Evolutionary conservation across 345 rosid species (phyloP), one percentile per base, ranked within the genome.

Genomic region (Salix suchowensis): DNA sequence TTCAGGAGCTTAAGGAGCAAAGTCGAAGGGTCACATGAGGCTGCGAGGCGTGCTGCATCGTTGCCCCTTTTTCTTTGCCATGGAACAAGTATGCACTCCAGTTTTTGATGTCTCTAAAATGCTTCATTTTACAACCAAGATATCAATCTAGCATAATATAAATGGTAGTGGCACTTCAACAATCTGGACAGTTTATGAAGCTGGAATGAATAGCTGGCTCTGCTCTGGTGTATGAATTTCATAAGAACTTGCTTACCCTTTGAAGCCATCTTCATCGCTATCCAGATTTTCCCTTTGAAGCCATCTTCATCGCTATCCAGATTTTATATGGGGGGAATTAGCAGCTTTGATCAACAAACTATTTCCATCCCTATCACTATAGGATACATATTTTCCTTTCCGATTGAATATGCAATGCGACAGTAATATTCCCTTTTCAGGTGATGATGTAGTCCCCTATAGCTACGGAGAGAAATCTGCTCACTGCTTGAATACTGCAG

Each of bases 391-490:
- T 46, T 23, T 67, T 48, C 44, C 23, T 11, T 42, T 74, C 65
- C 60, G 21, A 23, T 30, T 44, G 4, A 67, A 40, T 76, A 14
- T 70, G 15, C 30, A 23, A 32, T 8, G 21, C 69, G 40, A 50
- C 46, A 16, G 23, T 42, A 18, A 37, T 8, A 40, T 75, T 26
- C 39, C 40, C 72, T 77, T 71, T 78, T 70, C 82, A 94, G 97
- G 87, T 78, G 97, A 94, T 82, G 96, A 94, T 55, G 87, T 89
- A 24, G 96, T 94, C 39, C 91, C 93, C 18, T 88, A 88, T 69
- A 85, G 76, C 78, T 85, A 85, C 66, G 98, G 98, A 81, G 97
- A 94, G 80, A 91, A 84, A 85, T 94, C 98, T 28, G 93, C 90
- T 26, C 87, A 89, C 28, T 62, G 80, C 71, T 83, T 94, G 77